phyloP scores from a whole-genome alignment of 306 rosid species.

The Senna tora region DNA sequence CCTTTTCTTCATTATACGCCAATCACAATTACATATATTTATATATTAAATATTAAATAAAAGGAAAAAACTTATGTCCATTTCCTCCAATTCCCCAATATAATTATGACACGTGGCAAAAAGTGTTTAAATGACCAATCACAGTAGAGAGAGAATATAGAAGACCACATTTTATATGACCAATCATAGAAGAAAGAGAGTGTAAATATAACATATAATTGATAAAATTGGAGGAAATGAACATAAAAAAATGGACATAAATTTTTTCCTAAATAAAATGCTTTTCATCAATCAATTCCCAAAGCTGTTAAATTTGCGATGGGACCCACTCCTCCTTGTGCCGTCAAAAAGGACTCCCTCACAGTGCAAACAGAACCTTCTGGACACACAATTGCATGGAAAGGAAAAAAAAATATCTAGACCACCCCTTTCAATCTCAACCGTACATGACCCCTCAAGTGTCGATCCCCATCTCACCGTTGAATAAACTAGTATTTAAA shows the following conservation, averaged over 20 bases:
- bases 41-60: too few species aligned
- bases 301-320: slow-evolving; percentile 32
- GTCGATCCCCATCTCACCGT: slow-evolving; percentile 17
- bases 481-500: not conserved
- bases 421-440: slow-evolving; percentile 51
- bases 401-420: slow-evolving; percentile 58
- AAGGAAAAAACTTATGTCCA: too few species aligned
- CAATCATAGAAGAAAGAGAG: too few species aligned
- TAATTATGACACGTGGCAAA: too few species aligned
- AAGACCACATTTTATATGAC: too few species aligned
- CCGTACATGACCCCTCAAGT: slow-evolving; percentile 50
- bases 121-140: too few species aligned
- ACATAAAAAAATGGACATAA: too few species aligned
- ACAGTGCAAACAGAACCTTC: slow-evolving; percentile 71
- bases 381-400: slow-evolving; percentile 52
- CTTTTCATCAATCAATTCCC: slow-evolving; percentile 31
- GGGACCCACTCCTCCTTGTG: slow-evolving; percentile 9
- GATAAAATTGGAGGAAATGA: too few species aligned
- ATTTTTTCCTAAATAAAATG: too few species aligned
- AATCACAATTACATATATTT: slow-evolving; percentile 22
- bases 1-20: slow-evolving; percentile 22
- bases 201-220: too few species aligned
- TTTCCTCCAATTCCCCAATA: too few species aligned
- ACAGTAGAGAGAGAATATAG: too few species aligned
- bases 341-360: slow-evolving; percentile 35